A percentile compares a stretch with the other conserved stretches of the same genome.
phyloP scores from a whole-genome alignment of 768 basidiomycete genomes.

The Lentinula aciculospora region DNA sequence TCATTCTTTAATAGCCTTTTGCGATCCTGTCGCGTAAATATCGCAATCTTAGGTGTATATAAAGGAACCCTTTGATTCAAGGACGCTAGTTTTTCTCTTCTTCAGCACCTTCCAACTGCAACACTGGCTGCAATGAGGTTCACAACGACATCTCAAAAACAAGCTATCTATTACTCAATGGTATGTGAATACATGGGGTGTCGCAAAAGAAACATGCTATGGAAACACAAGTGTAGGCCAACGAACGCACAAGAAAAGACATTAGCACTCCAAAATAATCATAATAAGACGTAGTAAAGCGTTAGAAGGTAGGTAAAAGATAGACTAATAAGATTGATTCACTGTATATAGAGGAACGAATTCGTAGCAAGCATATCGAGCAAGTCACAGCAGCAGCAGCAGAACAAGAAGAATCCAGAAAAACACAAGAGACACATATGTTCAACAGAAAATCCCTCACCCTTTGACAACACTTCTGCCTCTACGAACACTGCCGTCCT shows the following conservation, averaged over 20 bases:
- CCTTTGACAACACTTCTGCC: constrained; percentile 4
- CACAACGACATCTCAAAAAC: neutral
- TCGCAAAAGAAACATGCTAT: neutral
- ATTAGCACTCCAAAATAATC: neutral
- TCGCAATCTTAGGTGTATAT: neutral
- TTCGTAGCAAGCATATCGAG: neutral
- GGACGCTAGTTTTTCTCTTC: neutral
- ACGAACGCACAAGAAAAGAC: neutral
- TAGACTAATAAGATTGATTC: neutral
- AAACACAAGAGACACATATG: too few species aligned
- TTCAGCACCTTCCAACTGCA: neutral
- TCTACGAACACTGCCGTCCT: constrained; percentile 6
- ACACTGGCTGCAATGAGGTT: neutral
- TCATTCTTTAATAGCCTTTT: neutral
- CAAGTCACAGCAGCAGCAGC: neutral
- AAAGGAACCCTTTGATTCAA: neutral
- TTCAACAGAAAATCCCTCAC: neutral
- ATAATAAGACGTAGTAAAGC: neutral
- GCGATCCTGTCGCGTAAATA: neutral
- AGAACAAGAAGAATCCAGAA: neutral
- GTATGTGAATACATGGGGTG: neutral
- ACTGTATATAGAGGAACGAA: neutral
- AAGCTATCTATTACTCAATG: neutral
- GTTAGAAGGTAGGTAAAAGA: neutral
- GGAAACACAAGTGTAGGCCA: neutral